These are phyloP conservation scores for Sporisorium exsertum DNA, from an alignment of 1,284 basidiomycete species.

Conservation along the genomic window DNA sequence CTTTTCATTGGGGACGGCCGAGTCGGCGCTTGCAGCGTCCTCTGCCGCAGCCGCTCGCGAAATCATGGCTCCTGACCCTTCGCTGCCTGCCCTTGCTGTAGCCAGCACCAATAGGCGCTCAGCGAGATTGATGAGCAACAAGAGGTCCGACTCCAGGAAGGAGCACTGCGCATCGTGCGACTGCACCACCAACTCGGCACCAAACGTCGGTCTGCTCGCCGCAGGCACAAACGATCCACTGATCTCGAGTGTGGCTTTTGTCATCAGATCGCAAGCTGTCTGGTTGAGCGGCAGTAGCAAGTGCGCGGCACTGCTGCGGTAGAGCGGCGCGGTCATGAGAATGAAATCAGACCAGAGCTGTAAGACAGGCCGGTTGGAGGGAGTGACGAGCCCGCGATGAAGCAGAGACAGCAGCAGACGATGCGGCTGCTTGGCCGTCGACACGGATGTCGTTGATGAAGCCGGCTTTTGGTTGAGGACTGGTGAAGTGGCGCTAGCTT, in stretches of 20 bases:
- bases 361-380: constrained; percentile 80
- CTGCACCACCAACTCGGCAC: constrained; percentile 39
- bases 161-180: constrained; percentile 26
- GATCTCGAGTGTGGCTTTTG: constrained; percentile 75
- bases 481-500: not conserved
- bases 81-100: not conserved
- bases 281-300: constrained; percentile 84
- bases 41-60: not conserved
- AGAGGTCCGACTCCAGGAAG: constrained; percentile 50
- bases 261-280: constrained; percentile 82
- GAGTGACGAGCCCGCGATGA: constrained; percentile 80
- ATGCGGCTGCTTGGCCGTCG: constrained; percentile 40
- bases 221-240: constrained; percentile 60
- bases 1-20: constrained; percentile 13
- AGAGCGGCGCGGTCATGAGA: constrained; percentile 86
- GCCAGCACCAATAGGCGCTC: constrained; percentile 52
- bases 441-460: not conserved
- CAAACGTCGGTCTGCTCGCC: constrained; percentile 34
- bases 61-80: not conserved
- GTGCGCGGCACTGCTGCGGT: constrained; percentile 77
- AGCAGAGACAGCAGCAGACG: constrained; percentile 81
- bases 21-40: not conserved
- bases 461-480: constrained; percentile 3
- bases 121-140: constrained; percentile 53
- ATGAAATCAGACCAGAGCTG: constrained; percentile 98